Evolutionary conservation across 2,329 filamentous ascomycete genomes (phyloP).

Genomic region (Fusarium miscanthi): DNA sequence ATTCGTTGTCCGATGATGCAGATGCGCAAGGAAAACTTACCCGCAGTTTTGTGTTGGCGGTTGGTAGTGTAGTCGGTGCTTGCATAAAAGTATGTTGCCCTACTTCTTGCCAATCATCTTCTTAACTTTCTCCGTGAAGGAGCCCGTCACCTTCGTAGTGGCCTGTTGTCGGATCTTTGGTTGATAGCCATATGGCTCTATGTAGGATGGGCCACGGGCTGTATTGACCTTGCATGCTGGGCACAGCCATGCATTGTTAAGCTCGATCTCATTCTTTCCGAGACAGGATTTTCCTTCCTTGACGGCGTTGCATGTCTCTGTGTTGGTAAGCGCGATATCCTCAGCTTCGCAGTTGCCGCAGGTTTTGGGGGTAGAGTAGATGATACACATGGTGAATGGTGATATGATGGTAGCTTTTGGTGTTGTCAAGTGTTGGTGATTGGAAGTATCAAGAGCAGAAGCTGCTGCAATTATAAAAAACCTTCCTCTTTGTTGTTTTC

Average conservation of each 20-base stretch:
- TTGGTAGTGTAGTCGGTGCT: neutral
- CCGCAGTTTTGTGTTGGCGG: neutral
- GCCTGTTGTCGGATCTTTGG: neutral
- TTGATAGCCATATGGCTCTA: neutral
- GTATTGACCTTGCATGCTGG: neutral
- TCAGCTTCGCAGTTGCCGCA: neutral
- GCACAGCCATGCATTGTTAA: neutral
- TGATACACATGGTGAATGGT: neutral
- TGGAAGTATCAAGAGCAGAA: neutral
- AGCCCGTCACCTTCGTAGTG: neutral
- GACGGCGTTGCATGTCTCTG: neutral
- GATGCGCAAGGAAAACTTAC: neutral
- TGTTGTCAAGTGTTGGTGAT: neutral
- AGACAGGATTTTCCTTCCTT: neutral
- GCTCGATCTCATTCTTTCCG: too few relatives aligned
- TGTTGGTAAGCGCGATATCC: neutral
- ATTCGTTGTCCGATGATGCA: rapidly evolving
- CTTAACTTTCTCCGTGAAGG: neutral
- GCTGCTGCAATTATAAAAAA: neutral
- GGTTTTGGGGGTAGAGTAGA: neutral
- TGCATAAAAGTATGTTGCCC: rapidly evolving
- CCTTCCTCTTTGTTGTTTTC: too few relatives aligned
- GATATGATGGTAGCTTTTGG: neutral
- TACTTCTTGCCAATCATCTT: neutral
- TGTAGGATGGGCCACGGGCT: neutral